phyloP scores from a whole-genome alignment of 2,329 filamentous ascomycete genomes.

The Thielaviopsis punctulata region DNA sequence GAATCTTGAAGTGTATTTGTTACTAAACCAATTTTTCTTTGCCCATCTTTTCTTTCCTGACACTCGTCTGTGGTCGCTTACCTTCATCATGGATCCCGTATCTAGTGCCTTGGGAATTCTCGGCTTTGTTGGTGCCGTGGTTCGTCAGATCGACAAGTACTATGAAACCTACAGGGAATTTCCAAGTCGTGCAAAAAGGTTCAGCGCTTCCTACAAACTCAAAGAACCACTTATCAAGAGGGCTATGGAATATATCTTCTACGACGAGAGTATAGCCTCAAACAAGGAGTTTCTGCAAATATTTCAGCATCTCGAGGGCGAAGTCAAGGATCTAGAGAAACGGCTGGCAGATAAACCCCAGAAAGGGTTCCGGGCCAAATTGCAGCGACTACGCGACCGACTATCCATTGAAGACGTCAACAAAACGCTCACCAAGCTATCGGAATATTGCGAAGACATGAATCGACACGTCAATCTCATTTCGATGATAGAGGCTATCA shows the following conservation, averaged over 20 bases:
- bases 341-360: background rate
- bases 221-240: background rate
- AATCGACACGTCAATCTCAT: background rate
- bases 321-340: background rate
- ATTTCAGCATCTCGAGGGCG: background rate
- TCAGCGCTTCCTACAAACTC: background rate
- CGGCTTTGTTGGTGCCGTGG: background rate
- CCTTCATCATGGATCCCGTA: background rate
- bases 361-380: background rate
- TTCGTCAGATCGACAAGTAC: background rate
- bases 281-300: background rate
- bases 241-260: background rate
- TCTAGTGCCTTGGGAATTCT: background rate
- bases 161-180: background rate
- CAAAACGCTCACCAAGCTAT: background rate
- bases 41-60: background rate
- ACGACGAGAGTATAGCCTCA: background rate
- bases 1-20: no score
- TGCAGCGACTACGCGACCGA: background rate
- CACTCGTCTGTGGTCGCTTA: background rate
- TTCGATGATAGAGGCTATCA: background rate
- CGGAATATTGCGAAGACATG: background rate
- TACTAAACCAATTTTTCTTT: background rate
- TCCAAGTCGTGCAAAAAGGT: background rate
- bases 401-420: background rate